Conservation (phyloP, 345 rosid species). For the Sisymbrium altissimum region DNA sequence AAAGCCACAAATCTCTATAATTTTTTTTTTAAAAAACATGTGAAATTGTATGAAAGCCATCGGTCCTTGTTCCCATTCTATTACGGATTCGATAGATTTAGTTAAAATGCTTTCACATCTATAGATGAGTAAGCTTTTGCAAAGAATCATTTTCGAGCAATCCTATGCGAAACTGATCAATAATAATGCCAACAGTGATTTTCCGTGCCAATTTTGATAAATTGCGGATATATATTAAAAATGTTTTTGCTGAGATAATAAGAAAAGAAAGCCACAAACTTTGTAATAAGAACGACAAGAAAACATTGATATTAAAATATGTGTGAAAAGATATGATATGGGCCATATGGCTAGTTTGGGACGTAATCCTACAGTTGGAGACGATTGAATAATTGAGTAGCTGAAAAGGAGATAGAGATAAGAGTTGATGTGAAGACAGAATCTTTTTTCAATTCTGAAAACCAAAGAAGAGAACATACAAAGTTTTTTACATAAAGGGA, state of each 20-base stretch:
- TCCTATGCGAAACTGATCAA: too few relatives aligned
- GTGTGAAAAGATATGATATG: constrained; percentile 4
- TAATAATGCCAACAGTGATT: too few relatives aligned
- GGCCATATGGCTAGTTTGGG: background rate
- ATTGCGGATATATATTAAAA: too few relatives aligned
- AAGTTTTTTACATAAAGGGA: background rate
- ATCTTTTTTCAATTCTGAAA: background rate
- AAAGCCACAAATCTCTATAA: too few relatives aligned
- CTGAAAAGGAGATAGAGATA: constrained; percentile 20
- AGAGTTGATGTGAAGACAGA: background rate
- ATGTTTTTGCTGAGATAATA: background rate
- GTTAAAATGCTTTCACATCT: too few relatives aligned
- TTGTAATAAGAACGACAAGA: background rate
- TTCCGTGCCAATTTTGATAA: too few relatives aligned
- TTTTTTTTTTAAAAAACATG: too few relatives aligned
- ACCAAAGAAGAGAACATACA: background rate
- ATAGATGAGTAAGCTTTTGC: too few relatives aligned
- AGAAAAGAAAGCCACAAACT: background rate
- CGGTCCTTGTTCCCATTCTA: too few relatives aligned
- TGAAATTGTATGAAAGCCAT: too few relatives aligned
- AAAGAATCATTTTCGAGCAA: too few relatives aligned
- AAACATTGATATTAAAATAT: background rate
- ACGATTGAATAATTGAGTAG: background rate
- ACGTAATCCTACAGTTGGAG: background rate
- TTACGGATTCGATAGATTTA: too few relatives aligned